phyloP scores from a whole-genome alignment of 257 asterid species.

The Salvia hispanica region DNA sequence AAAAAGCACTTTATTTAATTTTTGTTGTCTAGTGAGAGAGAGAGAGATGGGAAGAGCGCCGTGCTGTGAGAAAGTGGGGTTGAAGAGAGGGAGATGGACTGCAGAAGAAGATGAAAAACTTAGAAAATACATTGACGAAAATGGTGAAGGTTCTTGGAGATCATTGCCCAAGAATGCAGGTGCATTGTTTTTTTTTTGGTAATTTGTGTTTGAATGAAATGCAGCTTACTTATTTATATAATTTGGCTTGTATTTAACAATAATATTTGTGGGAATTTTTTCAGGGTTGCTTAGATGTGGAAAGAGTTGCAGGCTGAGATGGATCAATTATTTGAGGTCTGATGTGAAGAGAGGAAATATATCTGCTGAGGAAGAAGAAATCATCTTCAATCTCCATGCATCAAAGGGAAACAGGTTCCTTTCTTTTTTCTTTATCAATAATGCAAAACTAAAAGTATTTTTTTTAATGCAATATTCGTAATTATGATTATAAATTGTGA shows the following conservation, averaged over 20 bases:
- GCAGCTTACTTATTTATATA: too few relatives aligned
- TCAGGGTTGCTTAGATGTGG: slow-evolving; percentile 80
- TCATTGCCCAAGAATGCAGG: slow-evolving; percentile 92
- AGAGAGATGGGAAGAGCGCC: slow-evolving; percentile 76
- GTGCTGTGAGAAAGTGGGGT: slow-evolving; percentile 86
- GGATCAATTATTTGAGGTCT: slow-evolving; percentile 86
- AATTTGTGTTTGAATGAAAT: too few relatives aligned
- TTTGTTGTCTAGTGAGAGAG: not conserved
- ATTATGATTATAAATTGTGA: too few relatives aligned
- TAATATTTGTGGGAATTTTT: not conserved
- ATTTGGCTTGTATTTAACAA: too few relatives aligned
- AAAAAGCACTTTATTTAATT: not conserved
- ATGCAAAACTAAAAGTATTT: too few relatives aligned
- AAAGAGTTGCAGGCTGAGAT: slow-evolving; percentile 84
- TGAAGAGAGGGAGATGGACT: slow-evolving; percentile 86
- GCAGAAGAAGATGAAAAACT: slow-evolving; percentile 76
- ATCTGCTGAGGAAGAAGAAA: slow-evolving; percentile 60
- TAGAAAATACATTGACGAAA: slow-evolving; percentile 52
- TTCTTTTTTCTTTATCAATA: not conserved
- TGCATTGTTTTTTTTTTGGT: slow-evolving; percentile 5
- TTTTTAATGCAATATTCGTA: too few relatives aligned
- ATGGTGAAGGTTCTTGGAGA: slow-evolving; percentile 95
- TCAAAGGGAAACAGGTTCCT: slow-evolving; percentile 76
- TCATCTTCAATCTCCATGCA: slow-evolving; percentile 66
- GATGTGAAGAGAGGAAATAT: slow-evolving; percentile 85